phyloP scores from a whole-genome alignment of 1,284 basidiomycete genomes.

The Cutaneotrichosporon spelunceum region DNA sequence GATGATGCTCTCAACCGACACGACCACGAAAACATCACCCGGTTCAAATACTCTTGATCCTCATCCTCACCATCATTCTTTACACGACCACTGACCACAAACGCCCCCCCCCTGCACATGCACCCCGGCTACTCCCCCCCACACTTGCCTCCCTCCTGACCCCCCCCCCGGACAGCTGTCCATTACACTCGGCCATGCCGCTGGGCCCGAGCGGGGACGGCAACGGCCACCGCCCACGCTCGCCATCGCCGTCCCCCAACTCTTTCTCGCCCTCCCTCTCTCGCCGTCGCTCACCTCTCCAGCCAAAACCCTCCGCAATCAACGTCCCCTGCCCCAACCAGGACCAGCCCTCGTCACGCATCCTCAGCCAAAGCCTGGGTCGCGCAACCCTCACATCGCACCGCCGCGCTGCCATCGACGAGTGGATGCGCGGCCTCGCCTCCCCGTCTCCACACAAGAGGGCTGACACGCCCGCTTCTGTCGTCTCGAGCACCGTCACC shows the following conservation, averaged over 20 bases:
- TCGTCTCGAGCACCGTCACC: not conserved
- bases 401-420: slow-evolving; percentile 2
- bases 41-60: not conserved
- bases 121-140: not conserved
- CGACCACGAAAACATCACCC: too few relatives aligned
- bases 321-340: not conserved
- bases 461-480: not conserved
- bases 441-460: not conserved
- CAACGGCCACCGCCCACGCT: not conserved
- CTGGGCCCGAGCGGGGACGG: not conserved
- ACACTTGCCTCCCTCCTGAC: not conserved
- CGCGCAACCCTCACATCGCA: not conserved
- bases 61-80: not conserved
- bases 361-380: not conserved
- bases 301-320: not conserved
- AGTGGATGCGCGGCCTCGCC: slow-evolving; percentile 5
- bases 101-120: too few relatives aligned
- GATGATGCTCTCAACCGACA: too few relatives aligned
- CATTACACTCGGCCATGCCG: not conserved
- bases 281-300: not conserved
- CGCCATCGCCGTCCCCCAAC: not conserved
- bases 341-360: not conserved
- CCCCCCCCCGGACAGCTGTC: not conserved
- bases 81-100: not conserved
- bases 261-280: not conserved